Conservation (phyloP, 1,284 basidiomycete species). For the Amylostereum areolatum region DNA sequence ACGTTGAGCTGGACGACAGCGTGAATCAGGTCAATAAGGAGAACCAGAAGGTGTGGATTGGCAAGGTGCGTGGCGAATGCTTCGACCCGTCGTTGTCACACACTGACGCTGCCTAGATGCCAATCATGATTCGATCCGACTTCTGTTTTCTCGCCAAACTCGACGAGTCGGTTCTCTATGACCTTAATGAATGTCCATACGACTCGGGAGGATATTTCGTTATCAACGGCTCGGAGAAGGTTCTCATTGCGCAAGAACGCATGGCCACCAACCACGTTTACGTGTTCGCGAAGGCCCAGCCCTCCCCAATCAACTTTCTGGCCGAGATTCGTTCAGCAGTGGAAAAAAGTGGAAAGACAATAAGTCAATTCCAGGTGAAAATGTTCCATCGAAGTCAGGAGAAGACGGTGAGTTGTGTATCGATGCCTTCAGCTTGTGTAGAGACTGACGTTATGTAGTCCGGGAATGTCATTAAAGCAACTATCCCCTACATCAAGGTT, state of each 20-base stretch:
- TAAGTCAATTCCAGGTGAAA: slow-evolving; percentile 97
- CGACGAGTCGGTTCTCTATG: slow-evolving; percentile 77
- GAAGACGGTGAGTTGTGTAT: slow-evolving; percentile 58
- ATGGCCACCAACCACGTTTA: slow-evolving; percentile 99
- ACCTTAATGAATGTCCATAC: slow-evolving; percentile 96
- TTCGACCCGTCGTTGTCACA: not conserved
- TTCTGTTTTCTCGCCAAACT: slow-evolving; percentile 90
- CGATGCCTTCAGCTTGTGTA: not conserved
- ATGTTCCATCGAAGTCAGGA: slow-evolving; percentile 90
- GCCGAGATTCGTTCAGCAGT: slow-evolving; percentile 98
- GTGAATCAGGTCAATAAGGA: slow-evolving; percentile 42
- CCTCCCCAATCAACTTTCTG: slow-evolving; percentile 92
- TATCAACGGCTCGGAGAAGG: slow-evolving; percentile 99
- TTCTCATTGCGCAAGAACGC: slow-evolving; percentile 97
- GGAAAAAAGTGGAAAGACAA: slow-evolving; percentile 98
- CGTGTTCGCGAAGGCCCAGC: slow-evolving; percentile 97
- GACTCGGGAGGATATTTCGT: slow-evolving; percentile 99
- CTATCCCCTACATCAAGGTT: slow-evolving; percentile 96
- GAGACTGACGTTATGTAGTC: slow-evolving; percentile 36
- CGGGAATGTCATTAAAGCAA: slow-evolving; percentile 95
- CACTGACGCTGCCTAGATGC: slow-evolving; percentile 54
- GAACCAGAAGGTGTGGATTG: slow-evolving; percentile 86
- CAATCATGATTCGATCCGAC: slow-evolving; percentile 95
- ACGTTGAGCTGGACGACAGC: slow-evolving; percentile 63
- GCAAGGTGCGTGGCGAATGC: slow-evolving; percentile 65